Evolutionary conservation across 2,329 filamentous ascomycete species (phyloP), one percentile per base, ranked within the genome.

Genomic region (Tolypocladium nubicola): DNA sequence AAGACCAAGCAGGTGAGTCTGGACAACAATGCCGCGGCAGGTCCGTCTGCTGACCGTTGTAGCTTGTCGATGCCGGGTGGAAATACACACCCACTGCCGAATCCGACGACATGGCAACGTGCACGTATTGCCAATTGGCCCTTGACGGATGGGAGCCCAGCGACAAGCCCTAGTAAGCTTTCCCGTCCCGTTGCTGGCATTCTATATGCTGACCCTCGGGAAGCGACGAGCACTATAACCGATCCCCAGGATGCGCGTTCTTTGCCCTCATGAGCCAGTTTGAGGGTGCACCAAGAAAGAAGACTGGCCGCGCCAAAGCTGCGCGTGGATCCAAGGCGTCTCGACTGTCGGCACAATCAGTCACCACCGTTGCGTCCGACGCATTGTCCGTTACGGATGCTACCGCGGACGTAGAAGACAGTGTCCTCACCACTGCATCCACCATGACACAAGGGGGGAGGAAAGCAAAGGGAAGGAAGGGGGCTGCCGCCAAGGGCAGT

Each of bases 131-230:
- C 75, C 84, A 88, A 58, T 75, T 97, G 19, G 90, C 88, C 13
- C 80, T 99, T 13, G 93, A 97, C 70, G 91, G 91, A 8, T 99
- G 95, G 94, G 94, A 97, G 68, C 87, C 88, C 1, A 86, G 87
- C 59, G 94, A 99, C 70, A 90, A 96, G 68, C 94, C 94, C 60
- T 82, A 88, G 85, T 91, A 71, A 73, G 87, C 73, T 59, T 37
- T 19, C 41, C 21, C 16, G 21, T 23, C 26, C 39, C 19, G 37
- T 47, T 16, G 30, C 4, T 55, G 54, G 43, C 10, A 52, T 21
- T 21, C 13, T n/a, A 35, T 23, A 14, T 35, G 55, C 67, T 72
- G 58, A 74, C 62, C 21, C 52, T 49, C 11, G 19, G 52, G 37
- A 58, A 93, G 89, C 68, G 86, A 95, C 60, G 94, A 99, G 69